Evolutionary conservation across 495 filamentous ascomycete genomes (phyloP), one percentile per base, ranked within the genome.

Genomic region (Beverwykella pulmonaria): DNA sequence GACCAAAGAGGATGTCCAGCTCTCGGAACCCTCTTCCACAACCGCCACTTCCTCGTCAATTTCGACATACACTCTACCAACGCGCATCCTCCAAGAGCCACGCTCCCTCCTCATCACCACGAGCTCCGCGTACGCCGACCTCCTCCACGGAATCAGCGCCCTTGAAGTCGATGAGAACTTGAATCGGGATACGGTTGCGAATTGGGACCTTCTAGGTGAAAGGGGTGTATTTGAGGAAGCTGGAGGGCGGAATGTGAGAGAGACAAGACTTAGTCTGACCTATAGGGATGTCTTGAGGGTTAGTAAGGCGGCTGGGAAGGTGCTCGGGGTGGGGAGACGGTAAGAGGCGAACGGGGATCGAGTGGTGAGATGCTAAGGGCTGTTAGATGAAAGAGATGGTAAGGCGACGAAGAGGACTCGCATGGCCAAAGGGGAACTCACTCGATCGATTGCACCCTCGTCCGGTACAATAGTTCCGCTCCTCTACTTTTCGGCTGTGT

Each of bases 201-300:
- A 98, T 74, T 98, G 95, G 95, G 73, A 77, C 32, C 77, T 95
- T 23, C 78, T 98, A 48, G 84, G 89, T 17, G 82, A 90, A 32
- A 77, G 79, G 19, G 8, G 27, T 17, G 32, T 44, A 4, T 91
- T 88, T 73, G 67, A 71, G 34, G 74, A 74, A n/a, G 46, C 50
- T 12, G 70, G 61, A 23, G 92, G 91, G 1, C 77, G 75, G 52
- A 87, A 83, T 67, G 70, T 82, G 68, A 84, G 94, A 55, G 76
- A 79, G 68, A 90, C 84, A 2, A 84, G 94, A 72, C 85, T 87
- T 26, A 97, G 93, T 76, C 80, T 98, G 67, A 98, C 94, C 9
- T 98, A 92, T 81, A 84, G 95, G 58, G 94, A 98, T 78, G 95
- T 98, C 47, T 78, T 92, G 61, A 93, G 90, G 74, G 92, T 97